These are phyloP conservation scores for Penicillium maclennaniae DNA, from an alignment of 495 filamentous ascomycete species.

Conservation along the genomic window DNA sequence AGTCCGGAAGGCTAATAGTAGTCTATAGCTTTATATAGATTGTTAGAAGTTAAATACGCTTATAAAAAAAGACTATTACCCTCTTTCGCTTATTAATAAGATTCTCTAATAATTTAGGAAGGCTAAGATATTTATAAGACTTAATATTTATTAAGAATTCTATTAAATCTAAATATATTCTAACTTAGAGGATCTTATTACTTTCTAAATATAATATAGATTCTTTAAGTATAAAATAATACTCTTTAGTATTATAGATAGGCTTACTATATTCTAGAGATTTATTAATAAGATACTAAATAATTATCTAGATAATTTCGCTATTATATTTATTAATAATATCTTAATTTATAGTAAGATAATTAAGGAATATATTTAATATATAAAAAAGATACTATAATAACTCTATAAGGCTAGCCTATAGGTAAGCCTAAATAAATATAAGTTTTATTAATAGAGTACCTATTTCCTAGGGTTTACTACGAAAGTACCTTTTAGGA, in stretches of 20 bases:
- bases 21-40: slow-evolving; percentile 42
- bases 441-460: slow-evolving; percentile 19
- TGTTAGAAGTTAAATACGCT: slow-evolving; percentile 41
- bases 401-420: too few species aligned
- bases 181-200: too few species aligned
- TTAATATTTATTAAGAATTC: too few species aligned
- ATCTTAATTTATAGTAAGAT: slow-evolving; percentile 1
- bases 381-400: background rate
- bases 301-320: slow-evolving; percentile 3
- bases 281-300: background rate
- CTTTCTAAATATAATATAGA: background rate
- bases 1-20: slow-evolving; percentile 31
- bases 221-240: slow-evolving; percentile 6
- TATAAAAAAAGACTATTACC: slow-evolving; percentile 41
- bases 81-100: slow-evolving; percentile 36
- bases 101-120: too few species aligned
- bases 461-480: slow-evolving; percentile 16
- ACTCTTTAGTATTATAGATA: slow-evolving; percentile 4
- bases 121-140: too few species aligned
- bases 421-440: slow-evolving; percentile 20
- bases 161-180: too few species aligned
- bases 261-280: slow-evolving; percentile 1
- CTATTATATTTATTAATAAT: background rate
- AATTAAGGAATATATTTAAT: background rate
- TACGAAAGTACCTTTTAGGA: background rate